These are phyloP conservation scores for Deuterostichococcus epilithicus DNA, from an alignment of 139 green algal genomes.

Conservation along the genomic window DNA sequence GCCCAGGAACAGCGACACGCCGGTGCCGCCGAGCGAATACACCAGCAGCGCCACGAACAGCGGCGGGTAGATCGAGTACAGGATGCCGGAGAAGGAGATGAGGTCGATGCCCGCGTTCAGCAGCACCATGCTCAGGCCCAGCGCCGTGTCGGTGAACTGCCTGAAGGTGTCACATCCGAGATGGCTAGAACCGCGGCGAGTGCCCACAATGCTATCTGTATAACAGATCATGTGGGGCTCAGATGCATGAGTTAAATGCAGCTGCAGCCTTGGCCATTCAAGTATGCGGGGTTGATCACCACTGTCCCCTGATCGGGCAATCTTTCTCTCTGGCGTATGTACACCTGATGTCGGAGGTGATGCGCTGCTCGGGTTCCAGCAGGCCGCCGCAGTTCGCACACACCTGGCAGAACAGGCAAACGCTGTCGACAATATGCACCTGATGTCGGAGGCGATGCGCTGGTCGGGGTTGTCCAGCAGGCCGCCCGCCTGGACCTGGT, in stretches of 20 bases:
- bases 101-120: slow-evolving; percentile 89
- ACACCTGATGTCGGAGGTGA: slow-evolving; percentile 72
- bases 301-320: too few species aligned
- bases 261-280: too few species aligned
- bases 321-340: too few species aligned
- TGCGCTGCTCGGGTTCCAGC: slow-evolving; percentile 91
- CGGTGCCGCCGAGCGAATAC: slow-evolving; percentile 91
- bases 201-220: too few species aligned
- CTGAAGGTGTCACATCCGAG: too few species aligned
- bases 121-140: slow-evolving; percentile 78
- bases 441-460: slow-evolving; percentile 77
- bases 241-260: too few species aligned
- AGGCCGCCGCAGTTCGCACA: slow-evolving; percentile 51
- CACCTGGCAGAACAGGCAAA: too few species aligned
- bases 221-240: too few species aligned
- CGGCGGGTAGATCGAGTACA: slow-evolving; percentile 97
- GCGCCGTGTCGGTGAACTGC: slow-evolving; percentile 83
- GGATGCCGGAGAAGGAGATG: slow-evolving; percentile 91
- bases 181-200: too few species aligned
- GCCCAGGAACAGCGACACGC: slow-evolving; percentile 62
- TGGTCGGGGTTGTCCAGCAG: slow-evolving; percentile 91
- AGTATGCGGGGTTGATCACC: too few species aligned
- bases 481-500: slow-evolving; percentile 44
- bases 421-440: too few species aligned
- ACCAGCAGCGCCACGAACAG: slow-evolving; percentile 89